These are phyloP conservation scores for Kwoniella europaea DNA, from an alignment of 768 basidiomycete species.

Conservation along the genomic window DNA sequence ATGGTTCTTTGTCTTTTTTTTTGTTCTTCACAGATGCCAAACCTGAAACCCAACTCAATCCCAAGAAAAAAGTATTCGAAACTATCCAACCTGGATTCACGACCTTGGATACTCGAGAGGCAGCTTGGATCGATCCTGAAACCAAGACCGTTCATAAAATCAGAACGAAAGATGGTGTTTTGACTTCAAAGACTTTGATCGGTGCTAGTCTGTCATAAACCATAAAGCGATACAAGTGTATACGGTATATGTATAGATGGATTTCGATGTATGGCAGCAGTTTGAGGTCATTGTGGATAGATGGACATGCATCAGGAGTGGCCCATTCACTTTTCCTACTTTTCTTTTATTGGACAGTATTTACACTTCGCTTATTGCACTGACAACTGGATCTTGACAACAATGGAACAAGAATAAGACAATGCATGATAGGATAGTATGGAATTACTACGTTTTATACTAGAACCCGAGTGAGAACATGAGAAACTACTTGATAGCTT, in stretches of 20 bases:
- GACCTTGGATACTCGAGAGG: constrained; percentile 82
- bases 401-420: background rate
- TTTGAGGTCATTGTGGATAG: too few species aligned
- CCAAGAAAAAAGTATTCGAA: constrained; percentile 99
- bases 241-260: too few species aligned
- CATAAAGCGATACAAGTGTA: too few species aligned
- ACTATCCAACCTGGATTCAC: constrained; percentile 93
- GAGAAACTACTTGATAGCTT: background rate
- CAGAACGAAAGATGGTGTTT: constrained; percentile 79
- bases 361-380: background rate
- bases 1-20: background rate
- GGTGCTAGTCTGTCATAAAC: constrained; percentile 88
- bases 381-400: background rate
- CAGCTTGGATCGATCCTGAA: constrained; percentile 87
- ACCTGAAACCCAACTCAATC: constrained; percentile 85
- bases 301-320: too few species aligned
- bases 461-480: background rate
- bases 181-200: constrained; percentile 76
- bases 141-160: constrained; percentile 82
- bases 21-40: constrained; percentile 53
- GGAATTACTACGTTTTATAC: background rate
- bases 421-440: background rate
- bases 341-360: background rate
- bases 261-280: too few species aligned
- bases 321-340: too few species aligned